Conservation (phyloP, 2,329 filamentous ascomycete genomes). For the Colletotrichum graminicola region DNA sequence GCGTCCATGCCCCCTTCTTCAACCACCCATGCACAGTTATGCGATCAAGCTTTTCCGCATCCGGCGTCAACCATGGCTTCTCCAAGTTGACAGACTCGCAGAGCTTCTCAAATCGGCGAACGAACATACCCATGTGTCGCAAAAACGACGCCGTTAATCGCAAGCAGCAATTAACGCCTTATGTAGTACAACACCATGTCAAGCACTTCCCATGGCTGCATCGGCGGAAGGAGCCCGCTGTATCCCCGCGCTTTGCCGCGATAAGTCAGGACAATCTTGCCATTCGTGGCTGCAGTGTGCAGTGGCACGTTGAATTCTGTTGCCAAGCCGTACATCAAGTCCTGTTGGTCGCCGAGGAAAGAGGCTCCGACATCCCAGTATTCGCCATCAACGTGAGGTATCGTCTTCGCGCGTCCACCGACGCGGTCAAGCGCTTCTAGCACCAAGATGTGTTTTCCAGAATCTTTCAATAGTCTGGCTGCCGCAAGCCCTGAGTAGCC, state of each 20-base stretch:
- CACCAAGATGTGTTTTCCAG: conserved; percentile 29
- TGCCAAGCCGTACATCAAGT: conserved; percentile 37
- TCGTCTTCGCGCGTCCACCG: conserved; percentile 38
- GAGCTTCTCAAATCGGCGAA: conserved; percentile 34
- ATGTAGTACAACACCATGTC: too few species aligned
- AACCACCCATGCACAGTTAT: conserved; percentile 32
- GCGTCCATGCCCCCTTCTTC: conserved; percentile 24
- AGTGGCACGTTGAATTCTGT: conserved; percentile 30
- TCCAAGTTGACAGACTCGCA: conserved; percentile 35
- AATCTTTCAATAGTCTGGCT: conserved; percentile 32
- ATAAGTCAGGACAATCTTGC: conserved; percentile 37
- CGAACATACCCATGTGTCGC: conserved; percentile 25
- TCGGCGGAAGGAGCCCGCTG: conserved; percentile 39
- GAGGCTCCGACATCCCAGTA: conserved; percentile 44
- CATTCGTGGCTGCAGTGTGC: conserved; percentile 15
- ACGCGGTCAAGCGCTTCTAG: conserved; percentile 41
- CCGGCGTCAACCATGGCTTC: conserved; percentile 33
- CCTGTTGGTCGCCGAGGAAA: conserved; percentile 43
- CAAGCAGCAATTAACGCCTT: too few species aligned
- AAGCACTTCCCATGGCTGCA: conserved; percentile 38
- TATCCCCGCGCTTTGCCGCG: conserved; percentile 35
- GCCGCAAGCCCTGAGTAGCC: conserved; percentile 38
- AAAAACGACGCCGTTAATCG: too few species aligned
- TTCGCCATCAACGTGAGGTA: conserved; percentile 30
- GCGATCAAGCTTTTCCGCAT: conserved; percentile 34